Base-by-base conservation (phyloP, 148 eudicot species). In the Rheum nobile region DNA sequence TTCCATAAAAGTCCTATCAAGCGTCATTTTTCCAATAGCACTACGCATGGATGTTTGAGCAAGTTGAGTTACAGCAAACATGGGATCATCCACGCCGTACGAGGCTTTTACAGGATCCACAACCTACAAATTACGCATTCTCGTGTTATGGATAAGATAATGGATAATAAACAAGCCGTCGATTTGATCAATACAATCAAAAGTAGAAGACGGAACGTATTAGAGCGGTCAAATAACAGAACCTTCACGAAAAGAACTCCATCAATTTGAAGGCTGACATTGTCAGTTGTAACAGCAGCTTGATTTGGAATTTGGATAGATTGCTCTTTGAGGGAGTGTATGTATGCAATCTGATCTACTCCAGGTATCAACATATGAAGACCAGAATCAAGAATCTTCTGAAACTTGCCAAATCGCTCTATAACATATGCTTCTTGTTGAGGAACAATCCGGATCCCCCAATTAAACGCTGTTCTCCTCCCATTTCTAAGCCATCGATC, bases 31-130 rank as follows among this genome's bases (percentile, higher is more conserved):
- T 44, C 97, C 97, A 55, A 93, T 86, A 75, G 91, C 97, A 82
- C 95, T 91, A 61, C 95, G 92, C 98, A 91, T 93, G 16, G 93
- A 88, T 35, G 95, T 89, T 80, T 93, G 98, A 0, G 98, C 97
- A 71, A 93, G 84, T 74, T 89, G 95, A 75, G 87, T 88, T 28
- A 93, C 89, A 2, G 97, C 97, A 82, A 76, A 86, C 67, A 93
- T 72, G 12, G 86, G 97, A 82, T 89, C 88, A 74, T 89, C 95
- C 72, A 91, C 96, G 16, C 98, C 97, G 82, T 93, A 93, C 0
- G 98, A 91, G 17, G 95, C 97, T 75, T 82, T 80, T 21, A 78
- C 72, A 11, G 97, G 90, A 77, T 93, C 98, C 74, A 89, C 82
- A 72, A 91, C 82, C 96, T 93, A n/a, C n/a, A n/a, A n/a, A n/a